These are phyloP conservation scores for Rhizophagus sp. DNA, from an alignment of 192 early-diverging fungal genomes.

Conservation along the genomic window DNA sequence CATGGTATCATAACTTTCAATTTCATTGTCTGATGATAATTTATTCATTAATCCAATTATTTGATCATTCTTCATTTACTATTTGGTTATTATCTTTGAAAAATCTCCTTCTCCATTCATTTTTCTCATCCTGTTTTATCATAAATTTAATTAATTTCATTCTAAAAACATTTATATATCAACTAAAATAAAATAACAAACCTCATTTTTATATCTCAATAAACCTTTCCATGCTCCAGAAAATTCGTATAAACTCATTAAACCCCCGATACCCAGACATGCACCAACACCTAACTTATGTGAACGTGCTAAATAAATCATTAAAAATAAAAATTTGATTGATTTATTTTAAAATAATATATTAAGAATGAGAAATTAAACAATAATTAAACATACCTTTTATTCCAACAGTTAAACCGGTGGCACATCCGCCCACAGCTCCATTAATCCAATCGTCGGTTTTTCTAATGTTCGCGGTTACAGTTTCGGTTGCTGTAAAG, in stretches of 20 bases:
- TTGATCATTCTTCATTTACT: background rate
- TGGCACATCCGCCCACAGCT: conserved; percentile 69
- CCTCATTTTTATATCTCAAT: background rate
- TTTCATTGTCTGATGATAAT: too few species aligned
- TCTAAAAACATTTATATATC: background rate
- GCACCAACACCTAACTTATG: background rate
- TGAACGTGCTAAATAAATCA: background rate
- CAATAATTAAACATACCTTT: background rate
- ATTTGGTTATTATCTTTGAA: background rate
- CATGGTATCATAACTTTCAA: too few species aligned
- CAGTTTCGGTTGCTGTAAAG: conserved; percentile 68
- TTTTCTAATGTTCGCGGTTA: conserved; percentile 57
- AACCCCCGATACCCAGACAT: conserved; percentile 10
- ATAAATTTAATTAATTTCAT: background rate
- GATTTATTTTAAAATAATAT: background rate
- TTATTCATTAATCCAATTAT: background rate
- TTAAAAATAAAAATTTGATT: background rate
- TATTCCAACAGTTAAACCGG: conserved; percentile 66
- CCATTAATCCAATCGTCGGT: conserved; percentile 73
- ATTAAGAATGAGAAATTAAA: background rate
- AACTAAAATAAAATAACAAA: background rate
- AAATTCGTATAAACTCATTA: conserved; percentile 5
- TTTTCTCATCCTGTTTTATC: background rate
- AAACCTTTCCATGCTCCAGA: conserved; percentile 9
- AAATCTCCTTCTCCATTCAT: background rate